These are phyloP conservation scores for Diddensiella transvaalensis DNA, from an alignment of 805 yeast genomes.

Conservation along the genomic window DNA sequence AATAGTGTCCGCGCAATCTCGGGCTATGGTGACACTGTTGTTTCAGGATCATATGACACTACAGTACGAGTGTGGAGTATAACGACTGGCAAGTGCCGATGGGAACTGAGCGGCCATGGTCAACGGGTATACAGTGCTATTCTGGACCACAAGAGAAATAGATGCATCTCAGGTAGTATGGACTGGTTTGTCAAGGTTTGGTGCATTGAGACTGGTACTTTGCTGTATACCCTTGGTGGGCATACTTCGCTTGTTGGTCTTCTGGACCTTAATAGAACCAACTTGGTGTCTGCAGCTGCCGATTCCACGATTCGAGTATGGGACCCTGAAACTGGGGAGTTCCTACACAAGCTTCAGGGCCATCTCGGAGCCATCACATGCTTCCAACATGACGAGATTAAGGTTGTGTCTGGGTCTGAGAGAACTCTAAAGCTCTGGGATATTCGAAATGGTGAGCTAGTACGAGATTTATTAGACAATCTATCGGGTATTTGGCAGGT, in stretches of 20 bases:
- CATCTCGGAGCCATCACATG: constrained; percentile 89
- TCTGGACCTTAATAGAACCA: constrained; percentile 68
- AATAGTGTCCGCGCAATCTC: constrained; percentile 83
- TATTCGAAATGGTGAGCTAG: constrained; percentile 67
- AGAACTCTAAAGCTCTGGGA: constrained; percentile 87
- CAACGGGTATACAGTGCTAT: constrained; percentile 89
- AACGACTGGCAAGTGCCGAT: constrained; percentile 65
- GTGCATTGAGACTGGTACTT: constrained; percentile 76
- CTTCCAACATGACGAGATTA: constrained; percentile 80
- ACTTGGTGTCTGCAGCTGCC: constrained; percentile 91
- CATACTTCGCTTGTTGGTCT: constrained; percentile 90
- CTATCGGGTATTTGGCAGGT: constrained; percentile 95
- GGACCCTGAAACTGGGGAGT: constrained; percentile 74
- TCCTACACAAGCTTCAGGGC: constrained; percentile 67
- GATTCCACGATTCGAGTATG: constrained; percentile 89
- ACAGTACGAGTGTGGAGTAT: constrained; percentile 92
- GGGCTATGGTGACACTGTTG: constrained; percentile 77
- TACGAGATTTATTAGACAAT: constrained; percentile 66
- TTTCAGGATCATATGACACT: constrained; percentile 88
- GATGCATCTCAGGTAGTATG: constrained; percentile 89
- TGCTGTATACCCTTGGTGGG: constrained; percentile 70
- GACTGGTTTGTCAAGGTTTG: constrained; percentile 86
- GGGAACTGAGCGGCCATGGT: constrained; percentile 75
- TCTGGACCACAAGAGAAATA: constrained; percentile 65
- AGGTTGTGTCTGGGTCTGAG: constrained; percentile 86